Base-by-base conservation (phyloP, 352 stramenopile genomes). In the Phytophthora constricta region DNA sequence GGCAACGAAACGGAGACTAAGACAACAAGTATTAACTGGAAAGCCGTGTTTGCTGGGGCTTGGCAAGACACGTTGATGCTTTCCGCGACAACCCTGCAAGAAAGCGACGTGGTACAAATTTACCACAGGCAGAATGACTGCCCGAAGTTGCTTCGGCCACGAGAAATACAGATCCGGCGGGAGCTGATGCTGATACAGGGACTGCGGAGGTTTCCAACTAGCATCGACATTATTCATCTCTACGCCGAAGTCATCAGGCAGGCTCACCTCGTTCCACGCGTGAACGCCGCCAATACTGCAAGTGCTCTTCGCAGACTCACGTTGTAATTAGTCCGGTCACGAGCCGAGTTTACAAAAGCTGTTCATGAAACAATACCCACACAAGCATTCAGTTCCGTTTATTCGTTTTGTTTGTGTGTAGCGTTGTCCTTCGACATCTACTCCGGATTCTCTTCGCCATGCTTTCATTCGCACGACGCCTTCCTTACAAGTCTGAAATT, bases 131-230 rank as follows among this genome's bases (percentile, higher is more conserved):
- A 70, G 8, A 47, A 61, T 20, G 5, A 19, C 31, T 62, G 10
- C 4, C 51, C 72, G 19, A n/a, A 77, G 58, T 11, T 26, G 13
- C 74, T 87, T 33, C 74, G 66, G 26, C 33, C 53, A 23, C 48
- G 19, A 43, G 77, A 90, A 71, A 10, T 28, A 54, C 65, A 72
- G 47, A 77, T 90, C 26, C 74, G 79, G 23, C 63, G 82, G 16
- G 83, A 92, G 58, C 72, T 92, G 23, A 52, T 88, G 53, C 84
- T 92, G 56, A 90, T 90, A 69, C 68, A 84, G 50, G 83, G 70
- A 10, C 50, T 92, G 26, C 74, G 65, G 7, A 70, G 70, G 10
- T 84, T 90, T 43, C 84, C 84, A 26, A 67, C 62, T 9, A 89
- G 76, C 59, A 28, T 61, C 14, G 53, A 68, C 50, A 69, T 89